Evolutionary conservation across 106 monocot species (phyloP), one percentile per base, ranked within the genome.

Genomic region (Amphibolis antarctica): DNA sequence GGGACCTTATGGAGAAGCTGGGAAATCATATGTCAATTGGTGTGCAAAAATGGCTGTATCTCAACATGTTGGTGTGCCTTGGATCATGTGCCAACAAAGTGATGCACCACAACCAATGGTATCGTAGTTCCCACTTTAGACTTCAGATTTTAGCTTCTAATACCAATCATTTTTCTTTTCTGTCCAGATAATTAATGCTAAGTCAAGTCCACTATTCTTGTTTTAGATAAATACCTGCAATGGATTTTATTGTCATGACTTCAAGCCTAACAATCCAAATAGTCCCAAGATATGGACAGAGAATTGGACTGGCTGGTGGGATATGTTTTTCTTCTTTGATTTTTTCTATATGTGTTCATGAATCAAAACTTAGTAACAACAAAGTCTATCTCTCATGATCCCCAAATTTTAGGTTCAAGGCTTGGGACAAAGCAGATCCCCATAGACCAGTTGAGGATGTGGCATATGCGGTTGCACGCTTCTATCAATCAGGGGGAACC

Each of bases 231-330:
- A 88, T 63, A 83, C 88, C 28, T 81, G 81, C 83, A 88, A 83
- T 59, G 77, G 75, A 7, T 88, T 83, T 42, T 83, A 81, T 46
- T 83, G 83, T 17, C 66, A 80, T 11, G 26, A 67, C 0, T 88
- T 78, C 22, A 54, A 58, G 29, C 83, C 88, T 0, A 83, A 88
- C 53, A 76, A 76, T 47, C 28, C 71, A 3, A 76, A 36, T 44
- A 81, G 70, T 27, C 83, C 87, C 0, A 88, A 88, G 75, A 73
- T 83, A 46, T 83, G 88, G 88, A 88, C 88, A 4, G 88, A 88
- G 50, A 88, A 88, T 29, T 88, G 88, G 88, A 78, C 83, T 19
- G 88, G 88, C 51, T 88, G 88, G 87, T 87, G 21, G 65, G 69
- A 69, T 63, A 64, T 23, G 17, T 60, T 36, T 36, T 60, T 2